A percentile compares a stretch with the other conserved stretches of the same genome.
phyloP scores from a whole-genome alignment of 257 asterid species.

The Hygrophila difformis region DNA sequence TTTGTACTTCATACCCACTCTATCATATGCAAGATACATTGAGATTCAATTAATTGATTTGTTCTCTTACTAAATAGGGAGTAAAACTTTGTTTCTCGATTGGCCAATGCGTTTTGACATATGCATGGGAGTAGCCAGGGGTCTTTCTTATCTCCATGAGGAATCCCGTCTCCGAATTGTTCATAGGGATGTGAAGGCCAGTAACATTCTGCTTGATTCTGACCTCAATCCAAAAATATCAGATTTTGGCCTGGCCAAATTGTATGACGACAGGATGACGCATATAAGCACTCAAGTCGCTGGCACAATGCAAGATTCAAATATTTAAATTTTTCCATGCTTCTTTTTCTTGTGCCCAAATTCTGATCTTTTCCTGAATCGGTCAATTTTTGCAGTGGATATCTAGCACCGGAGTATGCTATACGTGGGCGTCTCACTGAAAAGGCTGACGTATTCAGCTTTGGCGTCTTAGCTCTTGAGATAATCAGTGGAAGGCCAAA shows the following conservation, averaged over 20 bases:
- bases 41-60: background rate
- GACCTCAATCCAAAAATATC: slow-evolving; percentile 57
- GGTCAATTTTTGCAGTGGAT: slow-evolving; percentile 35
- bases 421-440: slow-evolving; percentile 74
- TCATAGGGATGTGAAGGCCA: slow-evolving; percentile 73
- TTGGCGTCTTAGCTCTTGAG: slow-evolving; percentile 67
- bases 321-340: no score
- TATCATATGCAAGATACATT: background rate
- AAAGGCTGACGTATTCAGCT: slow-evolving; percentile 61
- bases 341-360: background rate
- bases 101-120: slow-evolving; percentile 63
- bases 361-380: background rate
- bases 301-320: slow-evolving; percentile 62
- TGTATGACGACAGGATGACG: slow-evolving; percentile 61
- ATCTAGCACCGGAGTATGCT: slow-evolving; percentile 78
- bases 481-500: slow-evolving; percentile 58
- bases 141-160: slow-evolving; percentile 70
- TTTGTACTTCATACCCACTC: background rate
- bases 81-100: slow-evolving; percentile 38
- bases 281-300: slow-evolving; percentile 87
- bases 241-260: slow-evolving; percentile 74
- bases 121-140: slow-evolving; percentile 84
- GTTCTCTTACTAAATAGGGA: slow-evolving; percentile 32
- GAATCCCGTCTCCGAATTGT: slow-evolving; percentile 59
- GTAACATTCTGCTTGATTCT: slow-evolving; percentile 65